These are phyloP conservation scores for Saturnispora halmiae DNA, from an alignment of 805 yeast genomes.

Conservation along the genomic window DNA sequence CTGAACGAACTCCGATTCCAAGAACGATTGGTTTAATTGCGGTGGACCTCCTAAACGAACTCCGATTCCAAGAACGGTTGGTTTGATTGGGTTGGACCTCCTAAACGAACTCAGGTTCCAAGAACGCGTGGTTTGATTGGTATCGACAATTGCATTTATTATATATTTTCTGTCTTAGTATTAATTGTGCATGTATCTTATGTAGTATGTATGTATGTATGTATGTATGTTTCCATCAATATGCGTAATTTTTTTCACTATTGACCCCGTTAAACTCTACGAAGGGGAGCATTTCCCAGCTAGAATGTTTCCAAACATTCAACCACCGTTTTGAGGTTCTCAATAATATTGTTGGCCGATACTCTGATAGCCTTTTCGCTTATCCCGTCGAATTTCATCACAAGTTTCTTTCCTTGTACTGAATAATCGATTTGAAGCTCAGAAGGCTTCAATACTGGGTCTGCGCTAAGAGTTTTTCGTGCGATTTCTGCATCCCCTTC, in stretches of 20 bases:
- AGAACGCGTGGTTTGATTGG: too few species aligned
- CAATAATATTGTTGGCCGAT: conserved; percentile 74
- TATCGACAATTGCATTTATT: too few species aligned
- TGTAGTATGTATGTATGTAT: background rate
- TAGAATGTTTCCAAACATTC: conserved; percentile 70
- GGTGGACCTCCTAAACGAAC: too few species aligned
- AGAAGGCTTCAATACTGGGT: conserved; percentile 67
- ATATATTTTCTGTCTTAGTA: too few species aligned
- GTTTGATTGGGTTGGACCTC: too few species aligned
- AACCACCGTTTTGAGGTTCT: conserved; percentile 62
- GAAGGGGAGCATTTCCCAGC: too few species aligned
- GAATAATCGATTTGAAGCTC: conserved; percentile 47
- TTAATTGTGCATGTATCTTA: too few species aligned
- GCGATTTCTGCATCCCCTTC: conserved; percentile 58
- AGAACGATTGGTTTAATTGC: conserved; percentile 53
- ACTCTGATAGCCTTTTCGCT: conserved; percentile 75
- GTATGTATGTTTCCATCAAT: background rate
- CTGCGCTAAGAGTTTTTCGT: conserved; percentile 53
- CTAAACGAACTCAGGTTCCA: too few species aligned
- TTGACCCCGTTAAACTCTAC: too few species aligned
- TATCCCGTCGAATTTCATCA: conserved; percentile 45
- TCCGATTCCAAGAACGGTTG: too few species aligned
- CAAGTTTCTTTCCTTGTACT: conserved; percentile 30
- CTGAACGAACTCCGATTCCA: conserved; percentile 89
- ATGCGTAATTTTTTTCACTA: too few species aligned